Base-by-base conservation (phyloP, 495 filamentous ascomycete genomes). In the Penicillium verhagenii region DNA sequence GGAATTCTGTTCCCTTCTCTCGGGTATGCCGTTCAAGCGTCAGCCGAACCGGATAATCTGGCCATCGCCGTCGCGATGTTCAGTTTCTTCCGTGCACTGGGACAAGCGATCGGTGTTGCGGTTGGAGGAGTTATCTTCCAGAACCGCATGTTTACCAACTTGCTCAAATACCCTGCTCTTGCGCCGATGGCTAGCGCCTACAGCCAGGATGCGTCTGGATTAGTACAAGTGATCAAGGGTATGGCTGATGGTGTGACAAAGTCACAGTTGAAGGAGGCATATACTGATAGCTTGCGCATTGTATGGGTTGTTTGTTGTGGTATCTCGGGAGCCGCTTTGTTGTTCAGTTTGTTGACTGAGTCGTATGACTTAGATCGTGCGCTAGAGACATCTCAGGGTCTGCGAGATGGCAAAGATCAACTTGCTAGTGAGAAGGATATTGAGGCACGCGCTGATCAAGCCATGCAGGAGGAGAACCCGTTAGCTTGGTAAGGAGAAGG, bases 61-160 rank as follows among this genome's bases (percentile, higher is more conserved):
- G 71, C 75, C 0, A 72, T 77, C 45, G 79, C 79, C 0, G 74
- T 78, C 0, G 77, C 71, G n/a, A 79, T 82, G 70, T 79, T 79
- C 47, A 74, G 74, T 14, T 84, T 85, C 68, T 74, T 82, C 59
- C 80, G 82, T 10, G 72, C 76, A 3, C 61, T 82, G 24, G 82
- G 82, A 26, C 79, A 83, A 42, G 72, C 74, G 0, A 51, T 85
- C 16, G 82, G 82, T 3, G 76, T 84, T 19, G 82, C 81, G 4
- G 66, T 84, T 20, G 82, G 82, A 4, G 79, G 81, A 11, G 78
- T 78, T 4, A 71, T 82, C 5, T 88, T 88, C 66, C 82, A 86
- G 62, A 86, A 86, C 40, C 73, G 73, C 28, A 79, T 88, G 71
- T 68, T 69, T 19, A 38, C 47, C 1, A 79, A 81, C 25, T 52